These are phyloP conservation scores for Gyrodon lividus DNA, from an alignment of 768 basidiomycete species.

Conservation along the genomic window DNA sequence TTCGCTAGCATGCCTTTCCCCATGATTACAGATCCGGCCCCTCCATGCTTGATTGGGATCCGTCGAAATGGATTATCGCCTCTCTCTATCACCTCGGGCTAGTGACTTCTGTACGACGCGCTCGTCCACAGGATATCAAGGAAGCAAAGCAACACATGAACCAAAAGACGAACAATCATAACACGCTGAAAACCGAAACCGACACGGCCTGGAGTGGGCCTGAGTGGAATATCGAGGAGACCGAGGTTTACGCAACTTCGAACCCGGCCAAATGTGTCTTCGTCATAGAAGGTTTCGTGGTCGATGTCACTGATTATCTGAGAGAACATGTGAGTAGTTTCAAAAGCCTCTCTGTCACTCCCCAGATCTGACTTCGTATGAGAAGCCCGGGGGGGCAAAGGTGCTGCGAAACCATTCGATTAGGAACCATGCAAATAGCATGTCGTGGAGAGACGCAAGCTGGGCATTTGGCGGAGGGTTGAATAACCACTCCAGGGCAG, in stretches of 20 bases:
- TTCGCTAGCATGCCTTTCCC: conserved; percentile 68
- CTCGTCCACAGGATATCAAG: conserved; percentile 45
- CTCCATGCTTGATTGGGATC: conserved; percentile 65
- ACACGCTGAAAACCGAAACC: conserved; percentile 15
- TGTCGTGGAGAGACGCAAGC: conserved; percentile 44
- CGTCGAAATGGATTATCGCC: conserved; percentile 76
- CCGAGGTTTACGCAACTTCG: conserved; percentile 32
- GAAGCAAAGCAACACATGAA: conserved; percentile 51
- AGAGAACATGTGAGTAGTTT: conserved; percentile 59
- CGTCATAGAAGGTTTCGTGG: conserved; percentile 55
- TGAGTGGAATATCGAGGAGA: conserved; percentile 41
- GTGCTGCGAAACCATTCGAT: conserved; percentile 53
- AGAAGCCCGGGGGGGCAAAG: conserved; percentile 62
- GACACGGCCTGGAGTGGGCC: conserved; percentile 34
- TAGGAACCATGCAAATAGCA: conserved; percentile 4
- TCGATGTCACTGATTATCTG: conserved; percentile 63
- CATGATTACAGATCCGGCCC: conserved; percentile 76
- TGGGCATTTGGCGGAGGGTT: conserved; percentile 71
- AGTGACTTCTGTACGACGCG: conserved; percentile 48
- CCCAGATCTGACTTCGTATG: neutral
- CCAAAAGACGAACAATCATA: conserved; percentile 32
- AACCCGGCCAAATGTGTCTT: conserved; percentile 46
- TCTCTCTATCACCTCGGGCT: conserved; percentile 48
- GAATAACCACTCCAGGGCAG: conserved; percentile 69
- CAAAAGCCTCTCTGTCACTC: neutral